Base-by-base conservation (phyloP, 768 basidiomycete species). In the Rhodotorula sphaerocarpa region DNA sequence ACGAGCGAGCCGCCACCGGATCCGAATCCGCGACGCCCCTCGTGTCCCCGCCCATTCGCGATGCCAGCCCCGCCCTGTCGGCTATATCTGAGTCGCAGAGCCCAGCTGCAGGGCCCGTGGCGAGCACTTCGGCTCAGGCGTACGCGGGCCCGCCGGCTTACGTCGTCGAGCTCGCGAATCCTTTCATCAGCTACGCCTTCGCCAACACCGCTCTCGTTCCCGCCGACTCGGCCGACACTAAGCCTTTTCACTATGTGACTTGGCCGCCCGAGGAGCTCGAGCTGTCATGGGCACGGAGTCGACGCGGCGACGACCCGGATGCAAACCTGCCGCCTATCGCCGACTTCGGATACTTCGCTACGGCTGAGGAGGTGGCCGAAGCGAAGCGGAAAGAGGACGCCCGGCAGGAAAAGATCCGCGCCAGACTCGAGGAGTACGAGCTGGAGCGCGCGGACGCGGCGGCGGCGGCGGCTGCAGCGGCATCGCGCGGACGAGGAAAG, bases 121-220 rank as follows among this genome's bases (percentile, higher is more conserved):
- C 39, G 46, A 11, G 45, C 7, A n/a, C 52, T 12, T 46, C 30
- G 11, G 15, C 36, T 2, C 9, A 25, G n/a, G 16, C 36, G 27
- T 39, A 53, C 39, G 25, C 12, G 7, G 43, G 30, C 21, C 48
- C 48, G 28, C 48, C 34, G n/a, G 50, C 16, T 33, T 12, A 11
- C 25, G 1, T 28, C 52, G 54, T 28, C 52, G 54, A 56, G 18
- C 58, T 65, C 50, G 20, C 63, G 0, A 48, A 51, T 50, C 63
- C 63, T 5, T 48, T 65, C 30, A 50, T 57, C 21, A 33, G 43
- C 20, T 65, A 65, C 54, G 28, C 51, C 7, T 65, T 65, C 50
- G 53, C 63, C n/a, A 60, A 65, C 44, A 65, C 63, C 12, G 36
- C 58, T 7, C 63, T 65, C 54, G 63, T 64, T 2, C 63, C 63